Conservation (phyloP, 2,329 filamentous ascomycete species). For the Sarocladium strictum region DNA sequence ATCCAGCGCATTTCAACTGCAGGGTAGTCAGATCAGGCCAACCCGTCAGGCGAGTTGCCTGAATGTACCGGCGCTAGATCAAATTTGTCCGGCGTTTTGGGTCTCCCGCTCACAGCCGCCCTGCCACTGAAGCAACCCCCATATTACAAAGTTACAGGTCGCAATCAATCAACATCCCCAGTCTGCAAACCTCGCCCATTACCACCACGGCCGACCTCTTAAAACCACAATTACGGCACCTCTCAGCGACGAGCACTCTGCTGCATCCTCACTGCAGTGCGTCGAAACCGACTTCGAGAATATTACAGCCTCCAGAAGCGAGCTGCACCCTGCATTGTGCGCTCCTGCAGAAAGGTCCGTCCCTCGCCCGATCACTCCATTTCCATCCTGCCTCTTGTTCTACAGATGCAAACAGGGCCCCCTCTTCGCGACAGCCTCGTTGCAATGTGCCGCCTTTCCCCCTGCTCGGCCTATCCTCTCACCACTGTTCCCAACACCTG, state of each 20-base stretch:
- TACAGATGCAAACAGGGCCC: not conserved
- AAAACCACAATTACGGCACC: not conserved
- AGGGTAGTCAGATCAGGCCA: not conserved
- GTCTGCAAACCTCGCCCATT: constrained; percentile 8
- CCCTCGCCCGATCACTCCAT: not conserved
- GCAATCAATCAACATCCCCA: constrained; percentile 4
- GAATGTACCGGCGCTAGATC: constrained; percentile 5
- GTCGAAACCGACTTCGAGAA: not conserved
- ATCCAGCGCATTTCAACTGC: too few species aligned
- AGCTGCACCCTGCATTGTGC: not conserved
- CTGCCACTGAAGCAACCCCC: constrained; percentile 7
- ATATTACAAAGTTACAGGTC: constrained; percentile 8
- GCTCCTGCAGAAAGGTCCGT: not conserved
- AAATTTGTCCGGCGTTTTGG: constrained; percentile 3
- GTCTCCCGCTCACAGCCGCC: constrained; percentile 2
- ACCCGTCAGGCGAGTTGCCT: not conserved
- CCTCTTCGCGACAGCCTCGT: not conserved
- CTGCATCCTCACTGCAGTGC: not conserved
- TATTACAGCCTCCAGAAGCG: not conserved
- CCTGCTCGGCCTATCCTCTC: not conserved
- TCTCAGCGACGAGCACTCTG: not conserved
- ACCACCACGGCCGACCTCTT: not conserved
- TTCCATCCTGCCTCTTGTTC: not conserved
- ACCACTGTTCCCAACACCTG: not conserved
- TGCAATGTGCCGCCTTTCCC: not conserved